Evolutionary conservation across 805 yeast genomes (phyloP).

Genomic region (Candida awuae): DNA sequence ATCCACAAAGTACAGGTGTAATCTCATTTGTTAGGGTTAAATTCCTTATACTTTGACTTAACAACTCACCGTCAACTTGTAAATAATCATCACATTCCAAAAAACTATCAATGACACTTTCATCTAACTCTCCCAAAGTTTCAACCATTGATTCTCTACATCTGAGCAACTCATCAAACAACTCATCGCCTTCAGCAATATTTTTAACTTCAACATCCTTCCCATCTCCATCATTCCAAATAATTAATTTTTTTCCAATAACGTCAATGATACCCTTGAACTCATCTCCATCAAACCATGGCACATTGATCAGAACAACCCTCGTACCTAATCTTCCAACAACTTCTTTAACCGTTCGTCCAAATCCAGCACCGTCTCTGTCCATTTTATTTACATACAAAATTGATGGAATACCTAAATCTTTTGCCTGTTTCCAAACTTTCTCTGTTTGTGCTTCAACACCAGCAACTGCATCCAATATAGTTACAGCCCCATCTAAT

Average conservation of each 20-base stretch:
- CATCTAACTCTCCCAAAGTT: constrained; percentile 77
- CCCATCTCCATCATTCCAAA: constrained; percentile 45
- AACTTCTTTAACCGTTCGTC: constrained; percentile 81
- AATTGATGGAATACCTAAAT: constrained; percentile 60
- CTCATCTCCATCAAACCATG: constrained; percentile 48
- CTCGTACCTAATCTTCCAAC: constrained; percentile 67
- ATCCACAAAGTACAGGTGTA: constrained; percentile 85
- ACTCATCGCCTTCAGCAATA: constrained; percentile 28
- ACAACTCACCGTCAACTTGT: constrained; percentile 45
- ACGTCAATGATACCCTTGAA: constrained; percentile 77
- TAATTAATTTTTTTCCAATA: constrained; percentile 48
- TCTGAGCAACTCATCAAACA: constrained; percentile 41
- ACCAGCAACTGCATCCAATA: constrained; percentile 93
- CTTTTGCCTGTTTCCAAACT: constrained; percentile 84
- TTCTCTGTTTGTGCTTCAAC: constrained; percentile 98
- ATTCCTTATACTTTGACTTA: constrained; percentile 54
- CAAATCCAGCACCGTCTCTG: constrained; percentile 89
- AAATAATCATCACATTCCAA: constrained; percentile 69
- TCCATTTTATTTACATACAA: constrained; percentile 94
- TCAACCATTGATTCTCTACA: constrained; percentile 76
- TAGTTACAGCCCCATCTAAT: constrained; percentile 88
- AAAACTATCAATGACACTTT: constrained; percentile 64
- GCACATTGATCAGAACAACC: constrained; percentile 69
- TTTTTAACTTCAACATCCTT: constrained; percentile 41
- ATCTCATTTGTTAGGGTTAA: constrained; percentile 53